Conservation (phyloP, 2,329 filamentous ascomycete species). For the Fusarium nelsonii region DNA sequence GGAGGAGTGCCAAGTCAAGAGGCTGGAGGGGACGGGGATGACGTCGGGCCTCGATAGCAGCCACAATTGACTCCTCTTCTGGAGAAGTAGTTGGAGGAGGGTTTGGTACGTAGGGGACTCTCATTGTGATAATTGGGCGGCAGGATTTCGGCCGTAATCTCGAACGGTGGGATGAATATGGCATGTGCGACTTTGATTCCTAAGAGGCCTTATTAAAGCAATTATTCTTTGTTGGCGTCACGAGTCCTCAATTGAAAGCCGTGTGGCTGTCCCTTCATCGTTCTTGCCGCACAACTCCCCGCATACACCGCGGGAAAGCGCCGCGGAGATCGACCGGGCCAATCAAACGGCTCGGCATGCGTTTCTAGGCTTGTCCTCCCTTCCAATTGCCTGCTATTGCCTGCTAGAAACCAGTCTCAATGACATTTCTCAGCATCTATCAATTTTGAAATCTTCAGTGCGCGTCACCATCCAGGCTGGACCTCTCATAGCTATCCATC, state of each 20-base stretch:
- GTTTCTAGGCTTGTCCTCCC: too few species aligned
- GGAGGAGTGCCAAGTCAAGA: slow-evolving; percentile 6
- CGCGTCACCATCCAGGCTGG: neutral
- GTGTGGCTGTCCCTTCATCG: too few species aligned
- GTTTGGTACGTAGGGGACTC: slow-evolving; percentile 1
- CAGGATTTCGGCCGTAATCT: neutral
- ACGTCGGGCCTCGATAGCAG: slow-evolving; percentile 4
- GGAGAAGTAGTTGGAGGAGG: neutral
- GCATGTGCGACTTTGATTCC: too few species aligned
- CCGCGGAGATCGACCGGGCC: slow-evolving; percentile 1
- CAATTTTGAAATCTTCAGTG: neutral
- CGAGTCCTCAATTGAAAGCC: neutral
- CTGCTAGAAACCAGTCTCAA: neutral
- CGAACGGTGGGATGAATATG: too few species aligned
- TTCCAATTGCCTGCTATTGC: neutral
- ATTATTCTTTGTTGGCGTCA: neutral
- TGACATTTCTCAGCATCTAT: neutral
- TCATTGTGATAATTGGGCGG: neutral
- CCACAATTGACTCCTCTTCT: neutral
- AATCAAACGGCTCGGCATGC: neutral
- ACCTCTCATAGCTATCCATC: neutral
- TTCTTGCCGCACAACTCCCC: neutral
- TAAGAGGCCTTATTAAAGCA: neutral
- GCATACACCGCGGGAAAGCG: neutral
- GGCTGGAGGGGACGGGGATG: slow-evolving; percentile 2